Conservation (phyloP, 345 rosid genomes). For the Aquilaria malaccensis region DNA sequence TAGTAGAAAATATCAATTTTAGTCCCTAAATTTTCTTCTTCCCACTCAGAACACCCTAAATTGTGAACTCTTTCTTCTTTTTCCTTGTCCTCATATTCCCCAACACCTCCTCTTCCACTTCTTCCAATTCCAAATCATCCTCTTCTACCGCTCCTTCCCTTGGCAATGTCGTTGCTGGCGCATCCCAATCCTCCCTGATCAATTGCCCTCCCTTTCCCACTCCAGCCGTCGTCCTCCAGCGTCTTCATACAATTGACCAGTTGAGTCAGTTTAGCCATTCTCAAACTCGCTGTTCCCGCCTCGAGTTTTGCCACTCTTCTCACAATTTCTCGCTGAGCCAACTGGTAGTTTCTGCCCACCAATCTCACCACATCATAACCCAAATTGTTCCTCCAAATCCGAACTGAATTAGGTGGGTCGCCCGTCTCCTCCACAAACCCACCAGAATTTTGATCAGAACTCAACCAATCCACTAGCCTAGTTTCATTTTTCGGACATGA, state of each 20-base stretch:
- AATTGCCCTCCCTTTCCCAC: too few relatives aligned
- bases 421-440: constrained; percentile 21
- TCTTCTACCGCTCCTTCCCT: too few relatives aligned
- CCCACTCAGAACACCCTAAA: too few relatives aligned
- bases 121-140: too few relatives aligned
- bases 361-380: constrained; percentile 39
- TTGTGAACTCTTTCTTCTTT: too few relatives aligned
- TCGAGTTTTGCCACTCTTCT: constrained; percentile 34
- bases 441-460: constrained; percentile 27
- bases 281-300: constrained; percentile 22
- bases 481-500: not conserved
- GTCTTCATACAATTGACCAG: constrained; percentile 18
- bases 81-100: too few relatives aligned
- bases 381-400: constrained; percentile 36
- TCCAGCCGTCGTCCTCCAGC: constrained; percentile 17
- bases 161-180: too few relatives aligned
- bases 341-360: constrained; percentile 42
- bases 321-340: constrained; percentile 28
- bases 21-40: too few relatives aligned
- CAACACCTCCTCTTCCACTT: too few relatives aligned
- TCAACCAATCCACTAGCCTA: constrained; percentile 4
- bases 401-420: constrained; percentile 31
- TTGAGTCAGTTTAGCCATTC: constrained; percentile 29
- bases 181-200: too few relatives aligned
- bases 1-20: too few relatives aligned